phyloP scores from a whole-genome alignment of 176 grass and related monocot species.

The Aegilops umbellulata region DNA sequence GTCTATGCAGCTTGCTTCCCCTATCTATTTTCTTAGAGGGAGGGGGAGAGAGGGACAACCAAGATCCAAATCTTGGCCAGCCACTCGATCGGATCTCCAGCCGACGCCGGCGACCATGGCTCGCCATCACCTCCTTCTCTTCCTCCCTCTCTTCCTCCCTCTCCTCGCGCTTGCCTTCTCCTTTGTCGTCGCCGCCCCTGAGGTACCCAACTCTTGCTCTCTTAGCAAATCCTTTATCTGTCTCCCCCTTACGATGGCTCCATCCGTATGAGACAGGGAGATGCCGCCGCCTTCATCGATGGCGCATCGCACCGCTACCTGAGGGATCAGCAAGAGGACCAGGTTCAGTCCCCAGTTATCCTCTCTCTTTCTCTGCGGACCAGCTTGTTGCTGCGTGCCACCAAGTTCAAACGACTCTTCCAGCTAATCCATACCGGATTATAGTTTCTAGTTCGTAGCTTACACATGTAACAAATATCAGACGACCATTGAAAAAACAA shows the following conservation, averaged over 20 bases:
- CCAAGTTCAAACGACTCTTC: neutral
- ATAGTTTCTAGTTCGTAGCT: neutral
- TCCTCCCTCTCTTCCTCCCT: conserved; percentile 20
- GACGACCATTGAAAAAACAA: neutral
- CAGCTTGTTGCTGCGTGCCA: neutral
- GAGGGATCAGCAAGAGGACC: conserved; percentile 26
- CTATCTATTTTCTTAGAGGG: neutral
- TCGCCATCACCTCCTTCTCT: neutral
- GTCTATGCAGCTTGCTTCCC: neutral
- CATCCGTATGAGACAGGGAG: neutral
- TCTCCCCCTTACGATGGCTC: neutral
- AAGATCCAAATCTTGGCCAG: neutral
- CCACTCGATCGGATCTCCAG: neutral
- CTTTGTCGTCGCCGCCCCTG: conserved; percentile 16
- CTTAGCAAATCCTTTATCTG: neutral
- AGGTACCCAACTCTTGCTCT: conserved; percentile 26
- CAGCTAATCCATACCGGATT: neutral
- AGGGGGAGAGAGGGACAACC: neutral
- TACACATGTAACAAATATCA: neutral
- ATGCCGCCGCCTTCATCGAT: conserved; percentile 41
- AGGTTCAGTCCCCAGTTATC: conserved; percentile 19
- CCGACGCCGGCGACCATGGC: conserved; percentile 32
- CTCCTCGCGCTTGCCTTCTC: conserved; percentile 18
- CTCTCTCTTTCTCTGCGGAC: neutral
- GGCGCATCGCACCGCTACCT: conserved; percentile 42